Base-by-base conservation (phyloP, 768 basidiomycete species). In the Kwoniella newhampshirensis region DNA sequence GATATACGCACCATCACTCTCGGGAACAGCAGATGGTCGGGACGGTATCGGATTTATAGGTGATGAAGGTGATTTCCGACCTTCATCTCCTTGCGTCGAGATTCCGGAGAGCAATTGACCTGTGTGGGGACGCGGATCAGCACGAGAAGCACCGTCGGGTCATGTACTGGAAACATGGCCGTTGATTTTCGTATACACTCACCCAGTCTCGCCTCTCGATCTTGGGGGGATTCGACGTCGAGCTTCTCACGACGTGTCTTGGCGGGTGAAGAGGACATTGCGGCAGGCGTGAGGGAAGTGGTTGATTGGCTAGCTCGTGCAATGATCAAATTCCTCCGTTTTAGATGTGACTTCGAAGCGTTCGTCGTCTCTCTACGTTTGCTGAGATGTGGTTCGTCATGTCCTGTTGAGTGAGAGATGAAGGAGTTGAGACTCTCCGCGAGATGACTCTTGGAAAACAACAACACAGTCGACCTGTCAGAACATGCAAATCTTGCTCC, bases 1-100 rank as follows among this genome's bases (percentile, higher is more conserved):
- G n/a, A n/a, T n/a, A n/a, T n/a, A 50, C 63, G n/a, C 42, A 66
- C 64, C 64, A 60, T 66, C 64, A 37, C 60, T 62, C 23, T 55
- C 53, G 15, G 55, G 55, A 4, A 66, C 37, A 11, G 49, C 50
- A 0, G 23, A 44, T 5, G 58, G 57, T 21, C 51, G 37, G 27
- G 20, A 41, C 9, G 61, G 45, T 18, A 54, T 18, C n/a, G 42
- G 39, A 6, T 36, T 45, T 26, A 40, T 23, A 23, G 54, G 44
- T 3, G 51, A 52, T n/a, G 37, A 17, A 13, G 25, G 41, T 4
- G 45, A 41, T 36, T 35, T 35, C 2, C 4, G 18, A 32, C 30
- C 6, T n/a, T 37, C 45, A 28, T 27, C 55, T 6, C n/a, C 46
- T 54, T 51, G 27, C 4, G 49, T 23, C 21, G 49, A 51, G 28